Percentiles rank a stretch among this genome's conserved stretches.
Conservation (phyloP, 2,329 filamentous ascomycete genomes). For the Cucurbitaria berberidis region DNA sequence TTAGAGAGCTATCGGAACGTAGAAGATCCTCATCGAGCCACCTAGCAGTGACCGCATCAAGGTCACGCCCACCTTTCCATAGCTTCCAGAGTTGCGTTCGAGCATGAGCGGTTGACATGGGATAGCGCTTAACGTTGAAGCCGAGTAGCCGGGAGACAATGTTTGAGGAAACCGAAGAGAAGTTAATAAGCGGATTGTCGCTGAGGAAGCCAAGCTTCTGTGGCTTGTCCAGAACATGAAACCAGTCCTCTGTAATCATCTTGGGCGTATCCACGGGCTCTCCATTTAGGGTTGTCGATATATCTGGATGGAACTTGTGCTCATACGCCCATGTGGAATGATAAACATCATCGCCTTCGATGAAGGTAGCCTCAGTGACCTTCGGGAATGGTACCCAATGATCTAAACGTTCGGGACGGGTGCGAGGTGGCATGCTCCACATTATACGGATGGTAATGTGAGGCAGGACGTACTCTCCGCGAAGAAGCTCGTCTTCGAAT, state of each 20-base stretch:
- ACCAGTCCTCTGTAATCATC: conserved; percentile 56
- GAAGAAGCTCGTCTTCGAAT: conserved; percentile 60
- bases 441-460: conserved; percentile 60
- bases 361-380: conserved; percentile 60
- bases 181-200: conserved; percentile 59
- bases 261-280: conserved; percentile 57
- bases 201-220: conserved; percentile 45
- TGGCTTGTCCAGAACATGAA: conserved; percentile 44
- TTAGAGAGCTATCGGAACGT: conserved; percentile 35
- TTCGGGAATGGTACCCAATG: conserved; percentile 61
- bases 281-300: conserved; percentile 54
- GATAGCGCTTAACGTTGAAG: conserved; percentile 43
- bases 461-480: conserved; percentile 59
- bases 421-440: conserved; percentile 59
- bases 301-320: conserved; percentile 45
- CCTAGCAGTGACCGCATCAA: conserved; percentile 45
- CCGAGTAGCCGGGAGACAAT: conserved; percentile 40
- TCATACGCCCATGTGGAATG: conserved; percentile 53
- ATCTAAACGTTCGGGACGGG: conserved; percentile 57
- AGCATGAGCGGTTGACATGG: conserved; percentile 43
- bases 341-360: conserved; percentile 58
- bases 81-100: conserved; percentile 46
- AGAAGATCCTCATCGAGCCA: conserved; percentile 46
- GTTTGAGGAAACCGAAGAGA: conserved; percentile 43
- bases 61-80: conserved; percentile 43